Evolutionary conservation across 1,284 basidiomycete species (phyloP), one percentile per base, ranked within the genome.

Genomic region (Albatrellus sp.): DNA sequence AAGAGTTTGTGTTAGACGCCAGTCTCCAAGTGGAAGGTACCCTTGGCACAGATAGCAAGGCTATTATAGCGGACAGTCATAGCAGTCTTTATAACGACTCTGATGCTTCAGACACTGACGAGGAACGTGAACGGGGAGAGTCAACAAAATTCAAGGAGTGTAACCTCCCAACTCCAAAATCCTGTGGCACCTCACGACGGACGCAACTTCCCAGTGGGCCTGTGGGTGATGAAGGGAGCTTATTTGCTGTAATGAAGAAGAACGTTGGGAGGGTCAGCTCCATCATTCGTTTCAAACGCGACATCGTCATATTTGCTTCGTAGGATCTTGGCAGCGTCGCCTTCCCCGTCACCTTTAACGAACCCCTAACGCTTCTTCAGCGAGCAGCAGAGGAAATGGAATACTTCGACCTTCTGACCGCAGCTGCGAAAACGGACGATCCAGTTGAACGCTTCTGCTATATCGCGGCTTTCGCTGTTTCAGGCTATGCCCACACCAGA

Each of bases 301-400:
- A 42, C 12, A 33, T 47, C 14, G 11, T 29, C 6, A 37, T 34
- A 38, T 42, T 1, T 24, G 14, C 38, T 17, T 41, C 17, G 30
- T 49, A 90, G 88, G 89, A 92, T 61, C 65, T 92, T n/a, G 81
- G 85, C 10, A 80, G 81, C 37, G 84, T 93, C 33, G 72, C 83
- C 1, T 77, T 93, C 50, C 90, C 90, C 7, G 85, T 92, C 2
- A 77, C 82, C 2, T 90, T 91, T 65, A 93, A 93, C 55, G 90
- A 93, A 54, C 90, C 90, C 16, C 63, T 93, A 31, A 86, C 83
- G 2, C 68, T 90, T 16, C 68, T 91, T 6, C 88, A 93, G 61
- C 72, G 83, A 51, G 67, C 70, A 35, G 79, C 89, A 0, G 90
- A 93, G 62, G 89, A 91, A 56, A 57, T 90, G 14, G 90, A 93